Evolutionary conservation across 306 rosid genomes (phyloP), one percentile per base, ranked within the genome.

Genomic region (Castanea mollissima): DNA sequence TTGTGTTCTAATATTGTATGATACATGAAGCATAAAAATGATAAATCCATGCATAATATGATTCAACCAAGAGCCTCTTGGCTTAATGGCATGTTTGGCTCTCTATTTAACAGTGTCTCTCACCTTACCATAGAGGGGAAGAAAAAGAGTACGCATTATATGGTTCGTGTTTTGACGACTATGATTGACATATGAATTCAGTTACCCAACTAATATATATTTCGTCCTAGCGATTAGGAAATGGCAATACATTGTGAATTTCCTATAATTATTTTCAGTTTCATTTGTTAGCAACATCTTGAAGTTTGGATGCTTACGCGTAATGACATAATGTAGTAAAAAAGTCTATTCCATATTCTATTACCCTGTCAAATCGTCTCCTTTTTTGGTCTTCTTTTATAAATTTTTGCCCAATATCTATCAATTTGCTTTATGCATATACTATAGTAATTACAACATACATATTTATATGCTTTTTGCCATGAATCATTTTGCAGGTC

Each of bases 401-500:
- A 8, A 20, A 3, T 59, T 20, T 58, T 59, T 23, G 2, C 65
- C 32, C 10, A 13, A 59, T 20, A 59, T 59, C 35, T 38, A 6
- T 55, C 64, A 25, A n/a, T 76, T 46, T 51, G 55, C 59, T 65
- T 65, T 51, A 12, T 38, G 34, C 44, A 35, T 57, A 27, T 21
- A 41, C 62, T 18, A 51, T 38, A 62, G 21, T 71, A 21, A 71
- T 69, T 49, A 75, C 58, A 34, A 57, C 38, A 31, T 15, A 25
- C 75, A 79, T 69, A 35, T 19, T 52, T 69, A 83, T 65, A 25
- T 71, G 54, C 35, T 79, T 11, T 41, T 70, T 75, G 27, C 49
- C 38, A 62, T 57, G 27, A 25, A 1, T 11, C 62, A 58, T 59
- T 83, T 13, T 89, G 85, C 92, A 92, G 94, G 97, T 85, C 73